Percentiles rank a stretch among this genome's conserved stretches.
phyloP scores from a whole-genome alignment of 2,329 filamentous ascomycete genomes.

The Zymoseptoria pseudotritici region DNA sequence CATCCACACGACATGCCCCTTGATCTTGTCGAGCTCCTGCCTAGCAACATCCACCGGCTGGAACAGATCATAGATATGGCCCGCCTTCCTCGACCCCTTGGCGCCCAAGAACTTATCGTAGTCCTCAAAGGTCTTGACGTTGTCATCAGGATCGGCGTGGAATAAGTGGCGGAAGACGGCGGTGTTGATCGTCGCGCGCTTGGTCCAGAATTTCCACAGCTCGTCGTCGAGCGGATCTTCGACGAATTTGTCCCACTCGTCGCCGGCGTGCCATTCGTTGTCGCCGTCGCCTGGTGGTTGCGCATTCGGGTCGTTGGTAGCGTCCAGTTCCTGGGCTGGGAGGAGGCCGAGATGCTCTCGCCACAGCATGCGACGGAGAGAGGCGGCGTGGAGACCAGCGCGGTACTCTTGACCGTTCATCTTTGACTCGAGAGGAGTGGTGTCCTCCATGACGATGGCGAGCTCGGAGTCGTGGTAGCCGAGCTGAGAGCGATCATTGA shows the following conservation, averaged over 20 bases:
- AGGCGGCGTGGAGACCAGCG: conserved; percentile 74
- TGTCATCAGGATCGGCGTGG: conserved; percentile 82
- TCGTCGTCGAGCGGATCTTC: conserved; percentile 52
- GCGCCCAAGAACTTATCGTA: conserved; percentile 72
- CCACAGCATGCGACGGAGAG: conserved; percentile 75
- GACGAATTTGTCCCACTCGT: conserved; percentile 53
- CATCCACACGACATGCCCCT: conserved; percentile 89
- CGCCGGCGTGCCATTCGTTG: conserved; percentile 69
- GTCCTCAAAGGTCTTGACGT: conserved; percentile 82
- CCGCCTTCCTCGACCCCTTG: conserved; percentile 56
- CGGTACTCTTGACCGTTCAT: conserved; percentile 75
- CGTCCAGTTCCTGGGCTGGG: conserved; percentile 61
- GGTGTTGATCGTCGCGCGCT: conserved; percentile 63
- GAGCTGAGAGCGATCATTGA: conserved; percentile 84
- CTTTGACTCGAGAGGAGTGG: conserved; percentile 56
- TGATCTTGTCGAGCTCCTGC: conserved; percentile 65
- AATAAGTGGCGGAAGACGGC: conserved; percentile 71
- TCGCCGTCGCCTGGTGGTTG: conserved; percentile 61
- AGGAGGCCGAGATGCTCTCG: conserved; percentile 83
- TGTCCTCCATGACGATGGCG: conserved; percentile 83
- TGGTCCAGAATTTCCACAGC: conserved; percentile 60
- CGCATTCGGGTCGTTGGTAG: conserved; percentile 64
- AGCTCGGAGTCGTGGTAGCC: conserved; percentile 88
- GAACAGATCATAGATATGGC: conserved; percentile 79
- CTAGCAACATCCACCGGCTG: conserved; percentile 66